Percentiles rank a stretch among this genome's conserved stretches.
Evolutionary conservation across 805 yeast genomes (phyloP).

Genomic region (Candida piceae): DNA sequence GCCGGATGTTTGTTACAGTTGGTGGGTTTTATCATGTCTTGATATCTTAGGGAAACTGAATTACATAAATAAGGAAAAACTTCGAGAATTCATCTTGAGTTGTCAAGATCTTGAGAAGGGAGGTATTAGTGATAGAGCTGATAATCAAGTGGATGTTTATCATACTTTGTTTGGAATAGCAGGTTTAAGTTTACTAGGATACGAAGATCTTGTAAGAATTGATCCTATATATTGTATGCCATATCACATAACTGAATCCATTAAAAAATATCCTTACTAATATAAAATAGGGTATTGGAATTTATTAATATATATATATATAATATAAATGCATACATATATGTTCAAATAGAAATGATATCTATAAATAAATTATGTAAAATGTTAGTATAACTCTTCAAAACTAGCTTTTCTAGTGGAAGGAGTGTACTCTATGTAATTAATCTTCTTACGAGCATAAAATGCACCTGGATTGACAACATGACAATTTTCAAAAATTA

Average conservation of each 20-base stretch:
- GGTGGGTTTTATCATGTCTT: conserved; percentile 91
- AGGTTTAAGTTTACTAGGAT: conserved; percentile 75
- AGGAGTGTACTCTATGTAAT: conserved; percentile 73
- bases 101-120: conserved; percentile 80
- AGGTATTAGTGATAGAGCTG: conserved; percentile 90
- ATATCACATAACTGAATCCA: conserved; percentile 31
- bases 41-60: conserved; percentile 59
- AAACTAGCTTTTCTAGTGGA: conserved; percentile 46
- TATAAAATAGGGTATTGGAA: neutral
- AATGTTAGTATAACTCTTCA: conserved; percentile 38
- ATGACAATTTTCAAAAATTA: conserved; percentile 77
- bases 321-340: too few relatives aligned
- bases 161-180: conserved; percentile 91
- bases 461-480: conserved; percentile 69
- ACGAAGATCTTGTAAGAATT: conserved; percentile 51
- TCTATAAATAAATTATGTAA: too few relatives aligned
- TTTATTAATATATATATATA: too few relatives aligned
- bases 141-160: conserved; percentile 85
- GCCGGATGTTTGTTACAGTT: conserved; percentile 96
- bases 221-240: conserved; percentile 92
- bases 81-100: conserved; percentile 61
- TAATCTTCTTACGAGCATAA: conserved; percentile 41
- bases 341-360: too few relatives aligned
- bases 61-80: conserved; percentile 69
- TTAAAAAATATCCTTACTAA: conserved; percentile 26